Evolutionary conservation across 306 rosid genomes (phyloP), one percentile per base, ranked within the genome.

Genomic region (Castanea mollissima): DNA sequence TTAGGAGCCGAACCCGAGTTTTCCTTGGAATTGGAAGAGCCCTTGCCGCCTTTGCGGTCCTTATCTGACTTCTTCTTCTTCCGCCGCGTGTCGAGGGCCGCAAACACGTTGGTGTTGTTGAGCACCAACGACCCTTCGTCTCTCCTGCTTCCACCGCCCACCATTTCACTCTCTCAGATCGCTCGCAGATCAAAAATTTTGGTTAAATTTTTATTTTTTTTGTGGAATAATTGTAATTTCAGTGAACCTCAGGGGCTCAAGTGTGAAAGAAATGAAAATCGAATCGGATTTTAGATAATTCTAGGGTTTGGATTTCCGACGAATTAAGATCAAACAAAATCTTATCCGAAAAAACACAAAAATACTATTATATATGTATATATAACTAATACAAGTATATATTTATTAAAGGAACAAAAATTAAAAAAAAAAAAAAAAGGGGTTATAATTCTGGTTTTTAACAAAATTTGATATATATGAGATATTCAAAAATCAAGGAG

Each of bases 41-140:
- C 92, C 78, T 86, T 92, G 79, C 74, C 90, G 80, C 72, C 85
- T 86, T 92, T 94, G 63, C 78, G 85, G 52, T 89, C 94, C 93
- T 92, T 94, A 68, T 94, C 98, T 0, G 97, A 88, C 83, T 92
- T 92, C 96, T 91, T 94, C 93, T 94, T 94, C 92, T 87, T 94
- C 90, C 89, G 90, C 56, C 92, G 86, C 67, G 94, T 84, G 55
- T 94, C 98, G 0, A 94, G 89, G 71, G 98, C 98, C 3, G 94
- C 97, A 79, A 94, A 94, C 46, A 94, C 98, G 65, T 94, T 94
- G 10, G 91, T 78, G 88, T 87, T 94, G 80, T 86, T 92, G 71
- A 92, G 86, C 77, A 87, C 85, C 90, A 90, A 72, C 78, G 97
- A 94, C 20, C 97, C 96, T 41, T 94, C 94, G 23, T 92, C 97